Evolutionary conservation across 768 basidiomycete species (phyloP).

Genomic region (Suillus plorans): DNA sequence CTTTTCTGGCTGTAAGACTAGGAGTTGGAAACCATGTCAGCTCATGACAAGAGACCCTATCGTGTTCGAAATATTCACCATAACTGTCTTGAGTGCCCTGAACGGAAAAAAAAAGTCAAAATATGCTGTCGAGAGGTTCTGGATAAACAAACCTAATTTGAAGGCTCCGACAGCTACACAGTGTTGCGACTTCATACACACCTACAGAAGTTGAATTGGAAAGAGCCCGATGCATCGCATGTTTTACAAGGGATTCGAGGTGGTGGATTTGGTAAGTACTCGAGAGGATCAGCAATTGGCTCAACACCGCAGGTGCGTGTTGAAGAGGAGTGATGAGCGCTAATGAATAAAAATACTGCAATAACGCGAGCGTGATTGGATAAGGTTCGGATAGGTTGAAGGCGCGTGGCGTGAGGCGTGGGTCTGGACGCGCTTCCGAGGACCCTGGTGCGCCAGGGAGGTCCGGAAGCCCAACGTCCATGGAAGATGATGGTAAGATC

Average conservation of each 20-base stretch:
- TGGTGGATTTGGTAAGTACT: conserved; percentile 80
- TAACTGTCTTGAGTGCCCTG: conserved; percentile 80
- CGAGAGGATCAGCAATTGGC: conserved; percentile 80
- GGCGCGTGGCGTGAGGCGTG: conserved; percentile 75
- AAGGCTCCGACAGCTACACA: conserved; percentile 84
- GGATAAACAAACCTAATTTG: conserved; percentile 72
- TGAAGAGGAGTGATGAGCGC: conserved; percentile 88
- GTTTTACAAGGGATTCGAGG: conserved; percentile 79
- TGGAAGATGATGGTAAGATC: conserved; percentile 55
- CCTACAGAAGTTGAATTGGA: conserved; percentile 85
- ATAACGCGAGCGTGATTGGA: conserved; percentile 80
- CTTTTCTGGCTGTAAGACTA: conserved; percentile 82
- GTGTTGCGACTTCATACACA: conserved; percentile 92
- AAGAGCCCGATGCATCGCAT: conserved; percentile 89
- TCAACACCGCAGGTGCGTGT: conserved; percentile 85
- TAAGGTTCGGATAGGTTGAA: conserved; percentile 88
- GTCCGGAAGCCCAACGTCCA: conserved; percentile 64
- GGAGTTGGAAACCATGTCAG: conserved; percentile 18
- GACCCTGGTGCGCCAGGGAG: conserved; percentile 50
- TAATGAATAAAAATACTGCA: conserved; percentile 93
- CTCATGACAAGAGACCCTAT: conserved; percentile 5
- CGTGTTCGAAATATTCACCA: conserved; percentile 48
- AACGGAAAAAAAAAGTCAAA: conserved; percentile 11
- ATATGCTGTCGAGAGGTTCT: conserved; percentile 15
- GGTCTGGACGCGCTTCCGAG: conserved; percentile 63